Percentiles rank a stretch among this genome's conserved stretches.
phyloP scores from a whole-genome alignment of 2,329 filamentous ascomycete genomes.

The Seiridium cupressi region DNA sequence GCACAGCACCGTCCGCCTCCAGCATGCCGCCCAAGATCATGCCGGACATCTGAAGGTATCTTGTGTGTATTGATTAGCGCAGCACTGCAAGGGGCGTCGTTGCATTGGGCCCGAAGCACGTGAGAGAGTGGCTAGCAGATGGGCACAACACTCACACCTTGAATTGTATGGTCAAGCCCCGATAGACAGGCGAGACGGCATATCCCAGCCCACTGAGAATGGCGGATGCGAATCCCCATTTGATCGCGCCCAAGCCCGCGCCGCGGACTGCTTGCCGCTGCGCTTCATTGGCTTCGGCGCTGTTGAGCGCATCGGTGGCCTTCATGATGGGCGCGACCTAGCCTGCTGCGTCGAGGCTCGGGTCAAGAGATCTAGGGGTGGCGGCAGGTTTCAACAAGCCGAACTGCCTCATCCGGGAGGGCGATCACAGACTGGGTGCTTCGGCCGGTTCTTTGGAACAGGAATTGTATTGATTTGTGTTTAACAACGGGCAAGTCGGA shows the following conservation, averaged over 20 bases:
- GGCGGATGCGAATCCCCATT: constrained; percentile 69
- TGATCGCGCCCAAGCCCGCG: constrained; percentile 63
- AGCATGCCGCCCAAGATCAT: constrained; percentile 80
- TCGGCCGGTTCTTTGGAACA: too few species aligned
- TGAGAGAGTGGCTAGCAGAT: not conserved
- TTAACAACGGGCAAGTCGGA: not conserved
- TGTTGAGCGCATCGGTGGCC: constrained; percentile 56
- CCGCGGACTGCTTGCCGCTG: constrained; percentile 71
- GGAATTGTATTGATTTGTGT: not conserved
- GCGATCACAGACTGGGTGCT: too few species aligned
- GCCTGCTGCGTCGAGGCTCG: not conserved
- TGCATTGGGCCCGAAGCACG: not conserved
- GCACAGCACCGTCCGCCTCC: constrained; percentile 68
- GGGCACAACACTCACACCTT: constrained; percentile 59
- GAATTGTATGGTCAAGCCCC: constrained; percentile 71
- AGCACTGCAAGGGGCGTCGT: too few species aligned
- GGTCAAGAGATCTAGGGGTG: too few species aligned
- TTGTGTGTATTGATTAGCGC: constrained; percentile 29
- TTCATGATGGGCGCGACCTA: constrained; percentile 17
- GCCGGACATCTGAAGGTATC: constrained; percentile 80
- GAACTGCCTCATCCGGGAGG: too few species aligned
- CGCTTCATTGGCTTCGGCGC: constrained; percentile 66
- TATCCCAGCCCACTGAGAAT: constrained; percentile 62
- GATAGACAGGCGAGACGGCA: constrained; percentile 67
- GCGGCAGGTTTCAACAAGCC: too few species aligned